phyloP scores from a whole-genome alignment of 148 eudicot genomes.

The Dianthus caryophyllus region DNA sequence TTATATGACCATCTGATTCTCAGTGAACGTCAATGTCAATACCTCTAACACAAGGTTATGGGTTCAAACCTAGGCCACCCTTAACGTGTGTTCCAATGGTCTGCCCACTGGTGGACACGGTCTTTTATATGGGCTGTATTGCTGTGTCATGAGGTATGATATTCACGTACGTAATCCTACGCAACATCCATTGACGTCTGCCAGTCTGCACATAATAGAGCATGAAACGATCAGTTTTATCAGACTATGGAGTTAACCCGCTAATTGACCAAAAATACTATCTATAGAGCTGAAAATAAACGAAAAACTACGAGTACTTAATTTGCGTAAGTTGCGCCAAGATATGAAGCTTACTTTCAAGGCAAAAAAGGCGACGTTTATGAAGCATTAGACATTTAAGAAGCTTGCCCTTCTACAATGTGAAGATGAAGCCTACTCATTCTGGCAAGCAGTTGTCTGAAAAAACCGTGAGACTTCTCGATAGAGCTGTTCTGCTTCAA shows the following conservation, averaged over 20 bases:
- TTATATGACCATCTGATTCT: no score
- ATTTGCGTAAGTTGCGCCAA: no score
- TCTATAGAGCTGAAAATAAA: no score
- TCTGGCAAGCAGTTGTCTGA: slow-evolving; percentile 24
- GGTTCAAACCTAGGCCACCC: no score
- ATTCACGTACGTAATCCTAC: not conserved
- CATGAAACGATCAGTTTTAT: not conserved
- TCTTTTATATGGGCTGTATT: no score
- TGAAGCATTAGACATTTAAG: slow-evolving; percentile 23
- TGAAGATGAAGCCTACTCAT: slow-evolving; percentile 29
- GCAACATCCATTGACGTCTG: slow-evolving; percentile 18
- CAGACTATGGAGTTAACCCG: not conserved
- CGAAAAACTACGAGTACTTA: no score
- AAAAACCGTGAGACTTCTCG: slow-evolving; percentile 82
- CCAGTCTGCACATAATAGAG: slow-evolving; percentile 18
- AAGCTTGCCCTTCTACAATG: slow-evolving; percentile 24
- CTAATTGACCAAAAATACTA: no score
- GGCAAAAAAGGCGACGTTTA: slow-evolving; percentile 16
- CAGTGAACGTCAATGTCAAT: no score
- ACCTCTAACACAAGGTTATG: no score
- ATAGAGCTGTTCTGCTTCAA: slow-evolving; percentile 88
- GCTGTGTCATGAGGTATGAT: not conserved
- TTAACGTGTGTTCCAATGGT: no score
- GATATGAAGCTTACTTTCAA: slow-evolving; percentile 26
- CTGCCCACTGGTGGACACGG: no score